A percentile compares a stretch with the other conserved stretches of the same genome.
These are phyloP conservation scores for Lophiostoma macrostomum DNA, from an alignment of 495 filamentous ascomycete genomes.

Conservation along the genomic window DNA sequence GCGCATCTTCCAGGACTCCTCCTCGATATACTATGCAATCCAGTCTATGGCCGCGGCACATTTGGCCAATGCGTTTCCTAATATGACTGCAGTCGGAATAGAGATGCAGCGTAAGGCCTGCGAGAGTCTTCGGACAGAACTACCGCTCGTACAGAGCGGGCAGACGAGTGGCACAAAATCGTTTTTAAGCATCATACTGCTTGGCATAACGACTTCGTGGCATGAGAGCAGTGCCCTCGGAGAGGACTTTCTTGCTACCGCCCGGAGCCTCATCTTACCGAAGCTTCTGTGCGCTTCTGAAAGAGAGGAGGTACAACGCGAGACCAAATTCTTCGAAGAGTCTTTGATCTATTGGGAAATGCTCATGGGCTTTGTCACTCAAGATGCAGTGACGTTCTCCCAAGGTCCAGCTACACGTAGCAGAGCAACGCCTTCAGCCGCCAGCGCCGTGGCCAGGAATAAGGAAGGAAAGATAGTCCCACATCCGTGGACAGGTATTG, in stretches of 20 bases:
- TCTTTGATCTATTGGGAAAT: conserved; percentile 61
- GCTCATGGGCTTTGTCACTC: conserved; percentile 56
- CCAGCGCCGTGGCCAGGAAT: conserved; percentile 12
- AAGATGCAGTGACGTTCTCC: conserved; percentile 34
- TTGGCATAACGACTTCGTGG: conserved; percentile 58
- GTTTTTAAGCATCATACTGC: conserved; percentile 53
- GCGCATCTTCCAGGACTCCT: conserved; percentile 54
- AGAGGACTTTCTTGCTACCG: conserved; percentile 26
- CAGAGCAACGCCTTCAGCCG: conserved; percentile 24
- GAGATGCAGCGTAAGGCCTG: conserved; percentile 54
- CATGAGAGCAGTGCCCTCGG: conserved; percentile 55
- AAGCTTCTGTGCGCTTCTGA: conserved; percentile 24
- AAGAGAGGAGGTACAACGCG: conserved; percentile 41
- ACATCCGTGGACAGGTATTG: conserved; percentile 60
- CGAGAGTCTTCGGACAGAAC: conserved; percentile 48
- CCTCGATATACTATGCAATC: conserved; percentile 58
- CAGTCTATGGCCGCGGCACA: conserved; percentile 62
- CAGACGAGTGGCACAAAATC: conserved; percentile 48
- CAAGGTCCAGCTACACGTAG: conserved; percentile 37
- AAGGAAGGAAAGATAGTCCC: conserved; percentile 38
- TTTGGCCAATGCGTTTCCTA: conserved; percentile 54
- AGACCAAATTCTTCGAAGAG: conserved; percentile 59
- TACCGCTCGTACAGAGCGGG: conserved; percentile 26
- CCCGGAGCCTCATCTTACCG: conserved; percentile 29
- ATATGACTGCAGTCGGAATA: conserved; percentile 50